phyloP scores from a whole-genome alignment of 148 eudicot genomes.

The Cornus controversa region DNA sequence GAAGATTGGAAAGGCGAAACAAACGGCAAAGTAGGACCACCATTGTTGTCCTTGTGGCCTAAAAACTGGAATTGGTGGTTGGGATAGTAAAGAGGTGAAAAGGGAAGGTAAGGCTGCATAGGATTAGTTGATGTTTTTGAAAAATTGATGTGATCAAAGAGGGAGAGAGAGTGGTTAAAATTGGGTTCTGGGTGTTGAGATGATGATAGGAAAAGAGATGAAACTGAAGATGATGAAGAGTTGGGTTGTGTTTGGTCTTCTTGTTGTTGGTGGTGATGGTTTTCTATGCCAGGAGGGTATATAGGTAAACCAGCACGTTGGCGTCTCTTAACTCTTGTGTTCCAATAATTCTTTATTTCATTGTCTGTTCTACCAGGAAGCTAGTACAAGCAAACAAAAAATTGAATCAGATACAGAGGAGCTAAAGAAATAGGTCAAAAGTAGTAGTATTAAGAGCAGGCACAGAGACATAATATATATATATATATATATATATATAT shows the following conservation, averaged over 20 bases:
- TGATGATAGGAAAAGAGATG: slow-evolving; percentile 18
- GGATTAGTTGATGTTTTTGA: slow-evolving; percentile 22
- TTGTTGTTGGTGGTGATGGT: slow-evolving; percentile 13
- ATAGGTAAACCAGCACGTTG: slow-evolving; percentile 78
- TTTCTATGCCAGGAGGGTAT: slow-evolving; percentile 53
- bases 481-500: too few species aligned
- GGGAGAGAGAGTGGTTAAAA: slow-evolving; percentile 15
- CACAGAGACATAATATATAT: too few species aligned
- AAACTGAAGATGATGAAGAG: slow-evolving; percentile 12
- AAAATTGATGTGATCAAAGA: slow-evolving; percentile 24
- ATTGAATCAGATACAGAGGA: neutral
- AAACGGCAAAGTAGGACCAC: slow-evolving; percentile 8
- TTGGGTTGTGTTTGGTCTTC: slow-evolving; percentile 4
- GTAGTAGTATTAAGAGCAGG: too few species aligned
- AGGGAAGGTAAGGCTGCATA: slow-evolving; percentile 14
- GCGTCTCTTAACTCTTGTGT: slow-evolving; percentile 79
- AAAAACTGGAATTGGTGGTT: slow-evolving; percentile 3
- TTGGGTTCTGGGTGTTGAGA: slow-evolving; percentile 19
- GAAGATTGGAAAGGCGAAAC: slow-evolving; percentile 15
- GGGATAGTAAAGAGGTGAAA: slow-evolving; percentile 26
- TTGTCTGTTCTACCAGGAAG: slow-evolving; percentile 93
- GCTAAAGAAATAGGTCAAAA: neutral
- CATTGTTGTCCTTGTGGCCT: neutral
- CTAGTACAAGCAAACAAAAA: slow-evolving; percentile 21
- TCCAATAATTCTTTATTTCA: slow-evolving; percentile 94